Evolutionary conservation across 495 filamentous ascomycete species (phyloP).

Genomic region (Hypoxylon lenormandii): DNA sequence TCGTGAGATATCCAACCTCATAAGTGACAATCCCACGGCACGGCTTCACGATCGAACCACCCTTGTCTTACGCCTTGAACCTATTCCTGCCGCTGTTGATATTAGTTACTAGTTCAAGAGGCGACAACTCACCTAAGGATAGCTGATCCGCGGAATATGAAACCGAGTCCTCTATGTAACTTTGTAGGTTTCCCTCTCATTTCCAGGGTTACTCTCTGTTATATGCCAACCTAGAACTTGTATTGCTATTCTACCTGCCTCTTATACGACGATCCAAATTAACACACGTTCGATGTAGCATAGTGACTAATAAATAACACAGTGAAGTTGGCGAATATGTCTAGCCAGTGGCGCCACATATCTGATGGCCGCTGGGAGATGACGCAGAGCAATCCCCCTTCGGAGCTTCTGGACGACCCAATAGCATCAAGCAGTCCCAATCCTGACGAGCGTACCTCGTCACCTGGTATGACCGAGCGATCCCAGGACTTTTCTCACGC

Average conservation of each 20-base stretch:
- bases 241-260: background rate
- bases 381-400: constrained; percentile 40
- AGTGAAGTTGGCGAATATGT: constrained; percentile 29
- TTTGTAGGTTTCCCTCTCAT: background rate
- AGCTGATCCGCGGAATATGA: background rate
- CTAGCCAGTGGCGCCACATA: constrained; percentile 32
- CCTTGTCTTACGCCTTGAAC: too few species aligned
- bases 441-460: constrained; percentile 40
- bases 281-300: background rate
- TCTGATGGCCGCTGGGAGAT: constrained; percentile 36
- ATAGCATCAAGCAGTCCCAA: constrained; percentile 32
- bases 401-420: constrained; percentile 37
- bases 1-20: background rate
- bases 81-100: background rate
- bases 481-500: constrained; percentile 24
- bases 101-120: background rate
- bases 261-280: background rate
- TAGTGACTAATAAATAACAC: constrained; percentile 5
- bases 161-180: background rate
- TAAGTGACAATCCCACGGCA: too few species aligned
- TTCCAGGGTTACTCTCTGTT: background rate
- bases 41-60: too few species aligned
- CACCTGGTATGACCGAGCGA: constrained; percentile 14
- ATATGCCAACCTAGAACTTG: background rate
- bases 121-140: background rate